These are phyloP conservation scores for Russula emetica DNA, from an alignment of 768 basidiomycete species.

Conservation along the genomic window DNA sequence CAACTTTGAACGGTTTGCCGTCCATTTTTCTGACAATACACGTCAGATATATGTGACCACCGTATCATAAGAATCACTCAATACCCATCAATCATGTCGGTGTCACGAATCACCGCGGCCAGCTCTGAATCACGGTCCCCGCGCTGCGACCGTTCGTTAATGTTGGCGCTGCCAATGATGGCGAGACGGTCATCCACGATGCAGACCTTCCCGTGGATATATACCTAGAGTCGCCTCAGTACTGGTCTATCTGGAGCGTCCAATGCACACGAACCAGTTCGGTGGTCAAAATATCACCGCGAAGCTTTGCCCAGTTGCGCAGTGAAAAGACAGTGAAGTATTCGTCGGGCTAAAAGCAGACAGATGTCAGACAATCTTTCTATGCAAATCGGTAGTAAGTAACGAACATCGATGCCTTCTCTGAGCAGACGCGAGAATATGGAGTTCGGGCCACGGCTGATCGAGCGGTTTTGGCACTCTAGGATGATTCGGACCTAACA, in stretches of 20 bases:
- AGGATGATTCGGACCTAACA: conserved; percentile 84
- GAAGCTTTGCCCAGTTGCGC: conserved; percentile 90
- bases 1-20: conserved; percentile 90
- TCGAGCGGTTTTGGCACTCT: conserved; percentile 90
- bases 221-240: conserved; percentile 49
- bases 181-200: conserved; percentile 93
- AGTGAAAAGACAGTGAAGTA: conserved; percentile 90
- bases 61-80: not conserved
- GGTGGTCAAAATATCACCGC: conserved; percentile 76
- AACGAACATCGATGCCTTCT: conserved; percentile 80
- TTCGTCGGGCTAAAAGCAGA: conserved; percentile 69
- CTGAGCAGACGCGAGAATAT: conserved; percentile 83
- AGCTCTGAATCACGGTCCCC: conserved; percentile 97
- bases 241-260: not conserved
- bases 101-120: conserved; percentile 89
- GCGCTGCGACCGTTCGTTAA: conserved; percentile 93
- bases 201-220: conserved; percentile 83
- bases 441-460: conserved; percentile 83
- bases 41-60: not conserved
- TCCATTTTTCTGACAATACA: conserved; percentile 71
- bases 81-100: conserved; percentile 92
- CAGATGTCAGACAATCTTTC: conserved; percentile 8
- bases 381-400: conserved; percentile 1
- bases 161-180: conserved; percentile 95
- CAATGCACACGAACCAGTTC: conserved; percentile 58